phyloP scores from a whole-genome alignment of 805 yeast genomes.

The Wickerhamiella alocasiicola region DNA sequence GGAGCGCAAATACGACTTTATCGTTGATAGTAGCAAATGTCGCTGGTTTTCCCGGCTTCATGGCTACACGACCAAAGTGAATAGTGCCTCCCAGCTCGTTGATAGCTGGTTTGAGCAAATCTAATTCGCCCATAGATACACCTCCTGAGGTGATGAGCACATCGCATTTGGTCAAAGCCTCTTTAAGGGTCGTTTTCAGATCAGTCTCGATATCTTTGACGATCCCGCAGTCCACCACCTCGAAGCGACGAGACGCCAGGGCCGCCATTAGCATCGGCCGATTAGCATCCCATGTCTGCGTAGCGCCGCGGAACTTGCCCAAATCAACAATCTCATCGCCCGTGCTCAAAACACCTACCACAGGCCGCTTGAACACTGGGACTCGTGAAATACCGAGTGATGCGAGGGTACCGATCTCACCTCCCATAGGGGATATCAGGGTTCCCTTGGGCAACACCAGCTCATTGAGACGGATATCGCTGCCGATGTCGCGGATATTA shows the following conservation, averaged over 20 bases:
- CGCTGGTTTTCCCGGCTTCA: conserved; percentile 50
- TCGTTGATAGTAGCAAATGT: conserved; percentile 37
- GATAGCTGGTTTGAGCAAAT: conserved; percentile 38
- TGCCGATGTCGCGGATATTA: conserved; percentile 37
- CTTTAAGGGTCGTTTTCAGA: conserved; percentile 22
- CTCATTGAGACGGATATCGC: conserved; percentile 34
- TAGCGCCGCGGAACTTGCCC: conserved; percentile 24
- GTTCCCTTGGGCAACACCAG: conserved; percentile 31
- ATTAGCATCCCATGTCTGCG: conserved; percentile 41
- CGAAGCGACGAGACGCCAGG: conserved; percentile 28
- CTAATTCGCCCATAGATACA: conserved; percentile 48
- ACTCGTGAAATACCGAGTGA: conserved; percentile 34
- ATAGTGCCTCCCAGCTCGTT: conserved; percentile 35
- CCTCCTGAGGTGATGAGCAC: conserved; percentile 43
- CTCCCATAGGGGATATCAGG: conserved; percentile 33
- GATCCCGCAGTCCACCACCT: conserved; percentile 39
- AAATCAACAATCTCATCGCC: conserved; percentile 40
- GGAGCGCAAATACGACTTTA: conserved; percentile 37
- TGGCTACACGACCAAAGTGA: conserved; percentile 44
- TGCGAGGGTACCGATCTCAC: conserved; percentile 39
- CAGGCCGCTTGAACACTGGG: conserved; percentile 33
- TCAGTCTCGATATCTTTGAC: conserved; percentile 30
- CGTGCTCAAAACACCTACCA: conserved; percentile 38
- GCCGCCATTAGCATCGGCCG: conserved; percentile 35
- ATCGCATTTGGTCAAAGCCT: conserved; percentile 29